phyloP scores from a whole-genome alignment of 768 basidiomycete species.

The Mycena rosella region DNA sequence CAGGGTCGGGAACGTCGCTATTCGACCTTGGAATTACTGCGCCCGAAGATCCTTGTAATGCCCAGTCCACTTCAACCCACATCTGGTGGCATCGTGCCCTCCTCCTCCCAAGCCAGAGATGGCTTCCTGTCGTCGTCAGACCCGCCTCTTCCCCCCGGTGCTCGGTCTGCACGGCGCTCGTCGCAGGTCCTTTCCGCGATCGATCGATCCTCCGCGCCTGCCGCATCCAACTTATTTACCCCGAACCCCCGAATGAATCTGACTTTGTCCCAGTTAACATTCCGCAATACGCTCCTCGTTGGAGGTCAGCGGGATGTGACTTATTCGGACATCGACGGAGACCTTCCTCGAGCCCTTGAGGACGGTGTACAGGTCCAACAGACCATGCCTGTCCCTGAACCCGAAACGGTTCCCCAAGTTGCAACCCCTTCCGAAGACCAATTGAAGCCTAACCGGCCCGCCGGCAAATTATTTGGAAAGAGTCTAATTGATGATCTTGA shows the following conservation, averaged over 20 bases:
- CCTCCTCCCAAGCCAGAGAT: conserved; percentile 55
- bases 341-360: conserved; percentile 76
- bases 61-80: conserved; percentile 84
- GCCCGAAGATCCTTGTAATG: conserved; percentile 96
- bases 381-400: conserved; percentile 54
- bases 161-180: conserved; percentile 67
- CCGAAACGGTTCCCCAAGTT: conserved; percentile 49
- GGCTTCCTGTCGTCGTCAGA: conserved; percentile 77
- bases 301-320: conserved; percentile 75
- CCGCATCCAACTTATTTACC: conserved; percentile 77
- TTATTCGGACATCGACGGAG: conserved; percentile 69
- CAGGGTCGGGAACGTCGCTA: conserved; percentile 67
- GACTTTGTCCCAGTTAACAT: conserved; percentile 85
- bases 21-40: conserved; percentile 83
- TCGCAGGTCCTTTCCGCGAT: conserved; percentile 54
- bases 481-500: conserved; percentile 94
- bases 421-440: conserved; percentile 45
- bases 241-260: conserved; percentile 83
- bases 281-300: conserved; percentile 82
- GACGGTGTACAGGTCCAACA: conserved; percentile 85
- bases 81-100: conserved; percentile 48
- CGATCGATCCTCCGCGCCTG: conserved; percentile 50
- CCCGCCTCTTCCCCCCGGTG: conserved; percentile 82
- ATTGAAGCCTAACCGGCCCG: conserved; percentile 61
- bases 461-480: conserved; percentile 89